Conservation (phyloP, 805 yeast species). For the Nakazawaea pomicola region DNA sequence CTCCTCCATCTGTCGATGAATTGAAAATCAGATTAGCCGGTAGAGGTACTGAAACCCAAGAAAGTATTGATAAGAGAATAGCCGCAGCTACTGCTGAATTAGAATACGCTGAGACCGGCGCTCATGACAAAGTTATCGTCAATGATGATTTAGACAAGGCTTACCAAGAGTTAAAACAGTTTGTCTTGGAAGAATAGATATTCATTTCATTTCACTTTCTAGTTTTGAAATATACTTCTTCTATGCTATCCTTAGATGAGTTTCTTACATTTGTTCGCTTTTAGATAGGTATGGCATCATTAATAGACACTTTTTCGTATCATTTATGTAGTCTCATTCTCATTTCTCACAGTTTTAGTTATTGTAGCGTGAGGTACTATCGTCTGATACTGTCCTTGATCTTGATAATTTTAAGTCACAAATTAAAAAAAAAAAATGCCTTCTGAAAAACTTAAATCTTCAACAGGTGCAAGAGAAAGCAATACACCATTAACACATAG, state of each 20-base stretch:
- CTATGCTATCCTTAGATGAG: too few relatives aligned
- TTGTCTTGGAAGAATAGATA: slow-evolving; percentile 47
- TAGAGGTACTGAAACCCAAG: slow-evolving; percentile 94
- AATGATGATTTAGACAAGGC: slow-evolving; percentile 92
- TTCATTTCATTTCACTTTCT: background rate
- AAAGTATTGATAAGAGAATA: slow-evolving; percentile 77
- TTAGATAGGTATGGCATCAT: too few relatives aligned
- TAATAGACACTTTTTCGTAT: too few relatives aligned
- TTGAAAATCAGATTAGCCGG: slow-evolving; percentile 70
- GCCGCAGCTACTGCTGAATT: slow-evolving; percentile 84
- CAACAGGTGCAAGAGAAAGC: background rate
- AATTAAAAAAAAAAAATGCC: background rate
- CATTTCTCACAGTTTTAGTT: too few relatives aligned
- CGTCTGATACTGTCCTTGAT: too few relatives aligned
- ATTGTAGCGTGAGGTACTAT: too few relatives aligned
- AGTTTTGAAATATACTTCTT: too few relatives aligned
- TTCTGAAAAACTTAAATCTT: background rate
- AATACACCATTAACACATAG: background rate
- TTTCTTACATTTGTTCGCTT: too few relatives aligned
- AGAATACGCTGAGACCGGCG: slow-evolving; percentile 86
- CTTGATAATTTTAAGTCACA: too few relatives aligned
- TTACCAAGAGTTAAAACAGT: slow-evolving; percentile 72
- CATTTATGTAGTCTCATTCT: too few relatives aligned
- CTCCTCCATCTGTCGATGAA: slow-evolving; percentile 88
- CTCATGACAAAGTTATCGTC: slow-evolving; percentile 84